Conservation (phyloP, 2,329 filamentous ascomycete species). For the Elsinoe ampelina region DNA sequence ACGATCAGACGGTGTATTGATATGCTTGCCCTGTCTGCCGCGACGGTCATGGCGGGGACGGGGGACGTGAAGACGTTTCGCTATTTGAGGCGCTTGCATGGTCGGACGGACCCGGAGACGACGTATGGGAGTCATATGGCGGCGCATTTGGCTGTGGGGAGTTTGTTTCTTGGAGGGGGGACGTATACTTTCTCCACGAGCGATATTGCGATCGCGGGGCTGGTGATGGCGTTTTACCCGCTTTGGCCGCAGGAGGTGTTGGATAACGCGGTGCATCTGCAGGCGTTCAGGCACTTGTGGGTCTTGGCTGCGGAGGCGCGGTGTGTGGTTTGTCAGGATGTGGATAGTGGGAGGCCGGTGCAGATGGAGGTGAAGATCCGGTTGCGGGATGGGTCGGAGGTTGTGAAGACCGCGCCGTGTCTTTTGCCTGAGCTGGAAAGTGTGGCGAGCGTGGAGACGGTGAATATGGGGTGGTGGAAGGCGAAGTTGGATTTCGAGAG, state of each 20-base stretch:
- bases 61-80: slow-evolving; percentile 81
- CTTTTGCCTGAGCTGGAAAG: slow-evolving; percentile 56
- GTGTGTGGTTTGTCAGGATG: slow-evolving; percentile 79
- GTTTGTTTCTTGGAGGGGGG: slow-evolving; percentile 84
- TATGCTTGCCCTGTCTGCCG: slow-evolving; percentile 67
- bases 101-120: slow-evolving; percentile 70
- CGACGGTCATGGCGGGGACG: slow-evolving; percentile 91
- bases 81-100: slow-evolving; percentile 77
- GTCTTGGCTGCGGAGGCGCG: slow-evolving; percentile 83
- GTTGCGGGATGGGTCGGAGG: slow-evolving; percentile 18
- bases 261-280: slow-evolving; percentile 88
- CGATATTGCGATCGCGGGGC: slow-evolving; percentile 72
- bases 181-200: slow-evolving; percentile 86
- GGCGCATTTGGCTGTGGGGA: slow-evolving; percentile 80
- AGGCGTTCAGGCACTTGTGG: slow-evolving; percentile 97
- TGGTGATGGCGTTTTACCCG: slow-evolving; percentile 89
- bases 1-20: slow-evolving; percentile 89
- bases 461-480: slow-evolving; percentile 66
- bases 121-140: slow-evolving; percentile 92
- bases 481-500: slow-evolving; percentile 64
- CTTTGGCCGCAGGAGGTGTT: slow-evolving; percentile 81
- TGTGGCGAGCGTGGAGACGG: slow-evolving; percentile 53
- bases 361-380: slow-evolving; percentile 33
- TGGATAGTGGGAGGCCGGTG: slow-evolving; percentile 72
- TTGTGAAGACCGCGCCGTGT: slow-evolving; percentile 40